Base-by-base conservation (phyloP, 2,329 filamentous ascomycete genomes). In the Diaporthe sp. region DNA sequence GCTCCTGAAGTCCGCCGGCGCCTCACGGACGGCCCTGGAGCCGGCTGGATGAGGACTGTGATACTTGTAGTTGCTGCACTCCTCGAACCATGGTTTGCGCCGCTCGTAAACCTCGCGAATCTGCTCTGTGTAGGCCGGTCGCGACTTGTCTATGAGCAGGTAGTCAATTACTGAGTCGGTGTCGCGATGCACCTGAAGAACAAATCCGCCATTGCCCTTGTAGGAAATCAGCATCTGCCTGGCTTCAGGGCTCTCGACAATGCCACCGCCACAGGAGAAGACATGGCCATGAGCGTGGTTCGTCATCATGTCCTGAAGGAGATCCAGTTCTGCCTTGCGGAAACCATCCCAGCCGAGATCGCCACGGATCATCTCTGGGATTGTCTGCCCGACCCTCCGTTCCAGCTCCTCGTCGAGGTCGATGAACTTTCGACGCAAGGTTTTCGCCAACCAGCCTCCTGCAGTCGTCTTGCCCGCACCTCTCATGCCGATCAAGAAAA, bases 401-500 rank as follows among this genome's bases (percentile, higher is more conserved):
- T 99, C 97, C 22, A 99, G 89, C 81, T 97, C 95, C 2, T 92
- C 91, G 81, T 99, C 97, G 38, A 99, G 89, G 81, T 99, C 97
- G 71, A 97, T 86, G 76, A 98, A 92, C 9, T 93, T 92, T 81
- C 95, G 92, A 67, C 92, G 90, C 1, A 98, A 87, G 38, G 93
- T 89, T 76, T 90, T 90, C 0, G 94, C 92, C 80, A 97, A 93
- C 95, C 96, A 98, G 19, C 91, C 90, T 71, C 97, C 97, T 47
- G 94, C 93, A 0, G 97, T 99, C 0, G 97, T 98, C 86, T 99
- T 99, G 35, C 97, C 97, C 54, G 96, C 97, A 73, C 97, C 97
- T 77, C 97, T 92, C 97, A 99, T 99, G 13, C 97, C 97, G 78
- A 99, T 96, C 76, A 99, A 93, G 84, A 98, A 95, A 69, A 98